Evolutionary conservation across 495 filamentous ascomycete species (phyloP).

Genomic region (Penicillium canescens): DNA sequence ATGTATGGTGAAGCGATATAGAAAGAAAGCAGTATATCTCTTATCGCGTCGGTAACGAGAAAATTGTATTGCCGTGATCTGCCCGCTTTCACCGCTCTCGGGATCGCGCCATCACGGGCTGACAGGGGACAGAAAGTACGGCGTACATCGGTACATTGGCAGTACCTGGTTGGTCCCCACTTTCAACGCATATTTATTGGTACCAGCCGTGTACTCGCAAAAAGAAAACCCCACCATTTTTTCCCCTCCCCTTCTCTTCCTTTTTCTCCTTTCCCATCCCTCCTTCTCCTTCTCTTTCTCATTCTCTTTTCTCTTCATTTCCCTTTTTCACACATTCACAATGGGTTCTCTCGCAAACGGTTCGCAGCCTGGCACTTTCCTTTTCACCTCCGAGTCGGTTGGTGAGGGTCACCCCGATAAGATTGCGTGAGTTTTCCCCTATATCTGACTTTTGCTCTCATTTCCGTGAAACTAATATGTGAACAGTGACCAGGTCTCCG

Average conservation of each 20-base stretch:
- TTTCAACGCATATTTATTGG: neutral
- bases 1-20: neutral
- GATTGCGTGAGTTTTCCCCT: slow-evolving; percentile 66
- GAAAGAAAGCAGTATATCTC: slow-evolving; percentile 1
- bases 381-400: slow-evolving; percentile 99
- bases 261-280: slow-evolving; percentile 13
- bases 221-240: slow-evolving; percentile 29
- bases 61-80: slow-evolving; percentile 14
- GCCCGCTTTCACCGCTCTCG: slow-evolving; percentile 21
- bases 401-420: slow-evolving; percentile 98
- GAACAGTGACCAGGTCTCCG: slow-evolving; percentile 90
- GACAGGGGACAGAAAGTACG: slow-evolving; percentile 4
- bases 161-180: slow-evolving; percentile 19
- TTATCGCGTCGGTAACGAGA: slow-evolving; percentile 19
- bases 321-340: slow-evolving; percentile 39
- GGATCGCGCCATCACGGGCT: slow-evolving; percentile 27
- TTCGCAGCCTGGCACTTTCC: slow-evolving; percentile 73
- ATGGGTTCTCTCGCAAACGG: slow-evolving; percentile 61
- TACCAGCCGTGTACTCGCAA: slow-evolving; percentile 16
- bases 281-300: slow-evolving; percentile 4
- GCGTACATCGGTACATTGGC: slow-evolving; percentile 6
- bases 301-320: slow-evolving; percentile 15
- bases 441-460: neutral
- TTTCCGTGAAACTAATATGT: slow-evolving; percentile 12
- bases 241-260: slow-evolving; percentile 20